Evolutionary conservation across 176 grass and related monocot species (phyloP).

Genomic region (Bothriochloa decipiens): DNA sequence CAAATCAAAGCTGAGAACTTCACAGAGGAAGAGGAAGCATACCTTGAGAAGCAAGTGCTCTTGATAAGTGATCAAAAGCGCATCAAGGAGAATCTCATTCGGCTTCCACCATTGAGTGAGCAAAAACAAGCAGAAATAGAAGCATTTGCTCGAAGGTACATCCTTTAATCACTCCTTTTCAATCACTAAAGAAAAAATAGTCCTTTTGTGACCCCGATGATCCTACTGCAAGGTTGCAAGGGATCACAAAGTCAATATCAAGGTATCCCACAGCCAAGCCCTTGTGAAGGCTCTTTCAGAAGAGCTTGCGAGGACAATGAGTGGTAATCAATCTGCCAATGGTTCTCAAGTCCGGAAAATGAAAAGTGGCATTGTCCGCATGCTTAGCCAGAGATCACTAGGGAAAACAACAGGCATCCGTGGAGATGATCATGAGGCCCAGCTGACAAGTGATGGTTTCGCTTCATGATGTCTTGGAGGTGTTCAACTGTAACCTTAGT

Average conservation of each 20-base stretch:
- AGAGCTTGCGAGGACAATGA: constrained; percentile 76
- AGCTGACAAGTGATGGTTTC: constrained; percentile 22
- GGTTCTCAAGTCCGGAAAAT: constrained; percentile 50
- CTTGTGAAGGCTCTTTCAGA: constrained; percentile 66
- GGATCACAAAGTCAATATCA: constrained; percentile 87
- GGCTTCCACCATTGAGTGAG: constrained; percentile 55
- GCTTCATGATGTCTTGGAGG: constrained; percentile 1
- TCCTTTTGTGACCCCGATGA: constrained; percentile 19
- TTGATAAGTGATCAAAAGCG: constrained; percentile 71
- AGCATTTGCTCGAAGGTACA: constrained; percentile 85
- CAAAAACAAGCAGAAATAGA: constrained; percentile 81
- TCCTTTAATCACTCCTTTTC: neutral
- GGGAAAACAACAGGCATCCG: constrained; percentile 45
- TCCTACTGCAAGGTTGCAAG: constrained; percentile 71
- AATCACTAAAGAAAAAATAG: neutral
- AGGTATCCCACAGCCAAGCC: constrained; percentile 84
- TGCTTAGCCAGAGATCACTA: constrained; percentile 75
- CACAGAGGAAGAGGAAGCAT: constrained; percentile 78
- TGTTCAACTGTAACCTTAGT: neutral
- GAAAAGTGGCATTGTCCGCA: constrained; percentile 50
- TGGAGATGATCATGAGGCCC: constrained; percentile 45
- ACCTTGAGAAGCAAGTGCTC: constrained; percentile 68
- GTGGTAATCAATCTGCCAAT: constrained; percentile 46
- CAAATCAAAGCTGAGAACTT: constrained; percentile 88
- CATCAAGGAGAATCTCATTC: constrained; percentile 58